These are phyloP conservation scores for Sequoia sempervirens DNA, from an alignment of 75 land plant genomes.

Conservation along the genomic window DNA sequence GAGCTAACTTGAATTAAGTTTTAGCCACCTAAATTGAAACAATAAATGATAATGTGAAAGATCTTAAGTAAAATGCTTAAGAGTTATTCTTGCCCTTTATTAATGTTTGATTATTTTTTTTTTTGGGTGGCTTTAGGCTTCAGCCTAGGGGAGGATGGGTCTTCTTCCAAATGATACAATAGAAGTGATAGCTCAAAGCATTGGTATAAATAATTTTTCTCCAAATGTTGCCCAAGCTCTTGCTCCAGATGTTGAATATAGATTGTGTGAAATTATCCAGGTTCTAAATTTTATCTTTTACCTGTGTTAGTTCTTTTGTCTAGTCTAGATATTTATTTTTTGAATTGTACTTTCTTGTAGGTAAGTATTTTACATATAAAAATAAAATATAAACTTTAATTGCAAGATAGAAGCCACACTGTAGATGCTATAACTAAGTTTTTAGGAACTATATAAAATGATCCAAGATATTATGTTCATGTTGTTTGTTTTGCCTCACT, in stretches of 20 bases:
- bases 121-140: neutral
- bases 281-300: constrained; percentile 20
- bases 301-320: neutral
- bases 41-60: neutral
- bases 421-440: neutral
- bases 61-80: neutral
- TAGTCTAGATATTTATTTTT: neutral
- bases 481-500: neutral
- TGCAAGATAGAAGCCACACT: neutral
- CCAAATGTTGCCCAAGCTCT: constrained; percentile 80
- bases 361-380: neutral
- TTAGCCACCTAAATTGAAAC: neutral
- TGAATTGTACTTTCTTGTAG: neutral
- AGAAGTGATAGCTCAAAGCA: constrained; percentile 87
- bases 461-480: neutral
- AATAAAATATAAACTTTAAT: neutral
- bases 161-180: constrained; percentile 85
- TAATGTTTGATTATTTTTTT: neutral
- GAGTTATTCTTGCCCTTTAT: neutral
- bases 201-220: constrained; percentile 74
- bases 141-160: constrained; percentile 45
- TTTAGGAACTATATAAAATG: neutral
- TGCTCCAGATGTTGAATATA: constrained; percentile 95
- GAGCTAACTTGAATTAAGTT: neutral
- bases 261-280: constrained; percentile 96